Base-by-base conservation (phyloP, 768 basidiomycete species). In the Amanita subjunquillea region DNA sequence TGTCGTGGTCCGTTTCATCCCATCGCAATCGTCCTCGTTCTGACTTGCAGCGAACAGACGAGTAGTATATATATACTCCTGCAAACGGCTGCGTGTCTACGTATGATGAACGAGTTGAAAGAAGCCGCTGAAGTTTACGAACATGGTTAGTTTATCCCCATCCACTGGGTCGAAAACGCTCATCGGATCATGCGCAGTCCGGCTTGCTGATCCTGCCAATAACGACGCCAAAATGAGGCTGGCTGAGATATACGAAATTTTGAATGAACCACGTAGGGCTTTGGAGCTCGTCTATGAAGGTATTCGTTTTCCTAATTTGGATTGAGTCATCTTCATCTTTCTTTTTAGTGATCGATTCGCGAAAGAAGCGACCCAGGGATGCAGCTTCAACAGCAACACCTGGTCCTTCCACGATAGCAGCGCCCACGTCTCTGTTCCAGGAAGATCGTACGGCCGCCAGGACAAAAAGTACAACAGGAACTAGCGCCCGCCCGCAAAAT, bases 181-280 rank as follows among this genome's bases (percentile, higher is more conserved):
- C 34, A 47, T 46, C 9, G 17, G 10, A 37, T 50, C 5, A 22
- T 44, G 5, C 20, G n/a, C 57, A 95, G 93, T 94, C 29, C 72
- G 86, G 15, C 71, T 76, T 3, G 79, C 79, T 1, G 87, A 93
- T 62, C 84, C 90, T 0, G 74, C 75, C 0, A 78, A 90, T 58
- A 80, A 82, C 59, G 88, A 93, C 27, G 85, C 84, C 25, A 92
- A 91, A 65, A 83, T 94, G 78, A 87, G 89, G 56, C 75, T 97
- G 0, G 95, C 94, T 0, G 89, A 89, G 57, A 80, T 93, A 12
- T 90, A 91, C 57, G 95, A 99, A 65, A 82, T 89, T 9, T 68
- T 85, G 57, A 82, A 86, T 41, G 80, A 92, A 56, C 82, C 87
- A 1, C 72, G 82, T 13, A 85, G 85, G 61, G 95, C 95, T 0